Base-by-base conservation (phyloP, 2,329 filamentous ascomycete species). In the Orbilia javanica region DNA sequence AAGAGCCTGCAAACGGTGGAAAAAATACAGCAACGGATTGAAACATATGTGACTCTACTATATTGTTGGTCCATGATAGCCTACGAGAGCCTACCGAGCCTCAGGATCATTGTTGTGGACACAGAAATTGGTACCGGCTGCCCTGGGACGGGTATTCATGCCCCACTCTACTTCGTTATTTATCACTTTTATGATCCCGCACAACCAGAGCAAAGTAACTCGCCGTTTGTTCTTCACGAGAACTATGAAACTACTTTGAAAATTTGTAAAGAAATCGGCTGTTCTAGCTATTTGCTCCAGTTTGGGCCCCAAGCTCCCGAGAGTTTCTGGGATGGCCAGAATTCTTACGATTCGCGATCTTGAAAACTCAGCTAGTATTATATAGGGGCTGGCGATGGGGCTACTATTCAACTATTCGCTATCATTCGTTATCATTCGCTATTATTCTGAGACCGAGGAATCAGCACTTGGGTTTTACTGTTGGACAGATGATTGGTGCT, bases 61-160 rank as follows among this genome's bases (percentile, higher is more conserved):
- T 53, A 66, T 31, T 52, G 27, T 11, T 52, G 63, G 63, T 39
- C 11, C 2, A 7, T 1, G 1, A 18, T 46, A 3, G 52, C 39
- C 15, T 48, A 29, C 25, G 22, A 31, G n/a, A 15, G 36, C 25
- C 36, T 36, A 4, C 52, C 50, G 25, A 62, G 15, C 6, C 46
- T 62, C 36, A 53, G 39, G 39, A n/a, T 64, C n/a, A 39, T 73
- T 5, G 44, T 67, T 34, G 46, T 70, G 20, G 55, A 60, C 11
- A 60, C 55, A 2, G 34, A n/a, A 5, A 42, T 27, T 8, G 18
- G 55, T 4, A n/a, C 13, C 1, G 55, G 55, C 11, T 60, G 55
- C 20, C 55, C 55, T 27, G 55, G 55, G 5, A 18, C 34, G 11
- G 13, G 10, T n/a, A 42, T 42, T 2, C 29, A 39, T 3, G 11